Evolutionary conservation across 805 yeast species (phyloP).

Genomic region (Candida arabinofermentans): DNA sequence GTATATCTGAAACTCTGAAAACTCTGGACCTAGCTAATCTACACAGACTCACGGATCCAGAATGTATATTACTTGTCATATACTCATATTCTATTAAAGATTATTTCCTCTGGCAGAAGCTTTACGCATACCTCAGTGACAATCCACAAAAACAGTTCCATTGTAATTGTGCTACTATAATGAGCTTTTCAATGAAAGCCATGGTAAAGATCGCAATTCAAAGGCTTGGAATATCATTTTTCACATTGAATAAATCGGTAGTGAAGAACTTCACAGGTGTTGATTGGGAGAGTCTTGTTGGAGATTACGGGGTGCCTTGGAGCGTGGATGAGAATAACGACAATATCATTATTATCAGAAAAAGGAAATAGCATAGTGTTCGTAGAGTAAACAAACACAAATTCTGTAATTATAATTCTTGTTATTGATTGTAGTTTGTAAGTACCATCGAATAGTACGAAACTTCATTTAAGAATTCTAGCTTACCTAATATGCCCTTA

Average conservation of each 20-base stretch:
- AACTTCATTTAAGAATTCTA: no score
- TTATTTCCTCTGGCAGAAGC: slow-evolving; percentile 31
- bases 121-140: slow-evolving; percentile 12
- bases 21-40: neutral
- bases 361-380: slow-evolving; percentile 6
- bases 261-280: slow-evolving; percentile 33
- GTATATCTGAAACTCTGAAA: neutral
- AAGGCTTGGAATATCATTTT: slow-evolving; percentile 33
- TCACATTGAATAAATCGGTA: slow-evolving; percentile 26
- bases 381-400: no score
- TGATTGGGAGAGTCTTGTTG: slow-evolving; percentile 21
- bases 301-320: slow-evolving; percentile 31
- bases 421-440: no score
- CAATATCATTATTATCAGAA: slow-evolving; percentile 25
- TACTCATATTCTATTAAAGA: slow-evolving; percentile 30
- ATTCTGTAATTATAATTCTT: no score
- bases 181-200: slow-evolving; percentile 38
- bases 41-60: neutral
- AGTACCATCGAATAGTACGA: no score
- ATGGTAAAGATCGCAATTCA: slow-evolving; percentile 33
- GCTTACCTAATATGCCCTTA: no score
- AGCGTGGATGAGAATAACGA: slow-evolving; percentile 25
- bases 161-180: slow-evolving; percentile 25
- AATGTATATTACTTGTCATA: slow-evolving; percentile 3
- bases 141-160: slow-evolving; percentile 7